Evolutionary conservation across 2,329 filamentous ascomycete species (phyloP).

Genomic region (Stagonosporopsis vannaccii): DNA sequence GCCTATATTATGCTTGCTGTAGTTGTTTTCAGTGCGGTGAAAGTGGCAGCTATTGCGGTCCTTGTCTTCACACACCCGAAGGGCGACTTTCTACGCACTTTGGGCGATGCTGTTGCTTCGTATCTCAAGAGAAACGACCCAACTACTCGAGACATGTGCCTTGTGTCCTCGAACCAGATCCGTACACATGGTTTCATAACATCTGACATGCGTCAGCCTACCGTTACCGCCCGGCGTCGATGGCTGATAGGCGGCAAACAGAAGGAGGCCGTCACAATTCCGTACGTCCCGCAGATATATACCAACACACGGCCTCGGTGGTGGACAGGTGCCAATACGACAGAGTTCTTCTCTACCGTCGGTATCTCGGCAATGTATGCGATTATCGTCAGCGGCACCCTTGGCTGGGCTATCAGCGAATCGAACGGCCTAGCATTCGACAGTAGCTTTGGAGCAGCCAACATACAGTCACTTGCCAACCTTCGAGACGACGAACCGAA

Average conservation of each 20-base stretch:
- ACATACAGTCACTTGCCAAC: constrained; percentile 24
- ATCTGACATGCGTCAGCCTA: background rate
- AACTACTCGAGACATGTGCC: constrained; percentile 27
- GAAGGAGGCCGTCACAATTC: constrained; percentile 1
- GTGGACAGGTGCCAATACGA: constrained; percentile 20
- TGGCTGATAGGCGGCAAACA: constrained; percentile 4
- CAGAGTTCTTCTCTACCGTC: constrained; percentile 21
- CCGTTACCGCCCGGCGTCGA: constrained; percentile 9
- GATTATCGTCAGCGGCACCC: constrained; percentile 5
- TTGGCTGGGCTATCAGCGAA: constrained; percentile 16
- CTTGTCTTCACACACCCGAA: constrained; percentile 19
- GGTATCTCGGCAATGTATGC: constrained; percentile 18
- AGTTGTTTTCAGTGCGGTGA: constrained; percentile 23
- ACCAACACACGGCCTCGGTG: constrained; percentile 19
- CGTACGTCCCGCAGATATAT: constrained; percentile 12
- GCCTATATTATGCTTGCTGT: constrained; percentile 25
- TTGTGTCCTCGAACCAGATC: constrained; percentile 22
- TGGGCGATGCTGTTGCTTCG: constrained; percentile 39
- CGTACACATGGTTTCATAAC: constrained; percentile 15
- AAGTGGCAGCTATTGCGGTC: constrained; percentile 22
- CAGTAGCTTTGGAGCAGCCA: constrained; percentile 15
- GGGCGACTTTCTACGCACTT: constrained; percentile 22
- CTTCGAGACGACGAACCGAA: constrained; percentile 14
- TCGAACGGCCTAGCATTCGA: constrained; percentile 16
- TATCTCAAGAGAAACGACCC: constrained; percentile 33